Evolutionary conservation across 352 stramenopile species (phyloP), one percentile per base, ranked within the genome.

Genomic region (Globisporangium yorkense): DNA sequence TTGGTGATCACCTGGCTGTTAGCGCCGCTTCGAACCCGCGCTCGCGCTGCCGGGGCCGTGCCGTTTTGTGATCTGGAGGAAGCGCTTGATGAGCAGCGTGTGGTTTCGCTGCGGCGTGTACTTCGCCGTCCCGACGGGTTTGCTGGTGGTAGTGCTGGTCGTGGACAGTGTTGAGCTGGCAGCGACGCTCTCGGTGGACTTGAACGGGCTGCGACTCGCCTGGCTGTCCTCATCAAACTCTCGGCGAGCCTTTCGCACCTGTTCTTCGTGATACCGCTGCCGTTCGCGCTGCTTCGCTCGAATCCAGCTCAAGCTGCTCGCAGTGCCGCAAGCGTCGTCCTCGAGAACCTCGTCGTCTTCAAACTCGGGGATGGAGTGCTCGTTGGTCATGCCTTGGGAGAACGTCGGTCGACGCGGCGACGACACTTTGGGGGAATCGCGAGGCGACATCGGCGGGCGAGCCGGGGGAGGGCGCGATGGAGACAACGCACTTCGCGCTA

Each of bases 71-170:
- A 62, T 54, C 50, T 77, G 68, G 65, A 86, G 73, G 56, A 80
- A 81, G 13, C 76, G 66, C 57, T 80, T 77, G 18, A 87, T 71
- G 37, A 87, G 63, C 24, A 89, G 70, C 33, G 72, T 62, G 51
- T 86, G 74, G 44, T 54, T 76, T 15, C 71, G 62, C 61, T 84
- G 71, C 0, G 79, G 79, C 21, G 77, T 87, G 67, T 83, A 84
- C 58, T 87, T 89, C 2, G 79, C 76, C 18, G 63, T 67, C 27
- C 71, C 67, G 13, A 86, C 48, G 12, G 54, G 52, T n/a, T 63
- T 58, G 59, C 64, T 67, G 33, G 16, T 27, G 8, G 35, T 53
- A 12, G 31, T 58, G 18, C 40, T 67, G 10, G 49, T 31, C 5
- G 70, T 56, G 5, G 54, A 66, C 20, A 63, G 65, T 12, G 59